phyloP scores from a whole-genome alignment of 139 green algal species.

The Desmodesmus armatus region DNA sequence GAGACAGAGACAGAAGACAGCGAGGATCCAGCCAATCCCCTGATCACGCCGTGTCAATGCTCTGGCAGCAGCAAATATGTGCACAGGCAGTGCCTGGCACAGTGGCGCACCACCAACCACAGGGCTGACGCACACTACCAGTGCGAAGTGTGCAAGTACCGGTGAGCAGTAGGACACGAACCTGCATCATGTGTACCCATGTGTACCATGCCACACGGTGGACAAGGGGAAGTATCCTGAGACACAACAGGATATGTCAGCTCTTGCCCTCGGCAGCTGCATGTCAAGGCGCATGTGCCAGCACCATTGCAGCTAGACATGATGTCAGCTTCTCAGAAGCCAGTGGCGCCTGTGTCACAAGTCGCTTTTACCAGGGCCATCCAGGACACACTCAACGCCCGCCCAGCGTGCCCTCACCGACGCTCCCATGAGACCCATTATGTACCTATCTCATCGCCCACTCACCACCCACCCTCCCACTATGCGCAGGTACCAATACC shows the following conservation, averaged over 20 bases:
- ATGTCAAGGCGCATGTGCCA: neutral
- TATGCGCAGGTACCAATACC: conserved; percentile 39
- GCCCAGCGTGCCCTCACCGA: neutral
- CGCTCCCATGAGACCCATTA: no score
- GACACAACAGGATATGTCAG: neutral
- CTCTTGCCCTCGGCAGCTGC: neutral
- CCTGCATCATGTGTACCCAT: neutral
- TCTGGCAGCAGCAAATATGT: conserved; percentile 40
- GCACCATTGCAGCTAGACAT: neutral
- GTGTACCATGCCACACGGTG: neutral
- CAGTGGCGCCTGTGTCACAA: no score
- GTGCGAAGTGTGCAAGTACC: conserved; percentile 48
- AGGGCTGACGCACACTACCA: conserved; percentile 33
- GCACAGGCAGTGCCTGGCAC: conserved; percentile 39
- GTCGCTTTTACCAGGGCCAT: no score
- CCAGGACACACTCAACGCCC: neutral
- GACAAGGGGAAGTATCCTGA: neutral
- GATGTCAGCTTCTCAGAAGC: neutral
- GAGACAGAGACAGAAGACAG: conserved; percentile 17
- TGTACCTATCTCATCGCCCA: neutral
- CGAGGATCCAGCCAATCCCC: neutral
- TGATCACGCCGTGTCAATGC: conserved; percentile 12
- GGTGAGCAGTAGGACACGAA: neutral
- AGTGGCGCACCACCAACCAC: conserved; percentile 37
- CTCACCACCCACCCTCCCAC: neutral